Conservation (phyloP, 2,329 filamentous ascomycete genomes). For the Capronia coronata region DNA sequence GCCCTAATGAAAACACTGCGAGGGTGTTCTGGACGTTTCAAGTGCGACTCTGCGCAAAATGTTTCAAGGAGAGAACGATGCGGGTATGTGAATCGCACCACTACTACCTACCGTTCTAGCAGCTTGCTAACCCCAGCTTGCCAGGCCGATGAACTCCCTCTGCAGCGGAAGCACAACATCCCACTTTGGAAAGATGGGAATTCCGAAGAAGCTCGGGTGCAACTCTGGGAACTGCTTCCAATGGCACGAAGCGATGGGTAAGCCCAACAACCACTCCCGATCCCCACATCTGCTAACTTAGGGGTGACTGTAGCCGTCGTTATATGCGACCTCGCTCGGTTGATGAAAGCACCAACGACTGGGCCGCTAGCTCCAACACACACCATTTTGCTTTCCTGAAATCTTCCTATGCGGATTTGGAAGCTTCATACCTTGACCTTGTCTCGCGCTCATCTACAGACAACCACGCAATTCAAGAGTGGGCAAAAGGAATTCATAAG, state of each 20-base stretch:
- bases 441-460: background rate
- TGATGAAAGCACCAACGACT: slow-evolving; percentile 8
- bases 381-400: slow-evolving; percentile 19
- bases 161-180: slow-evolving; percentile 8
- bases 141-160: slow-evolving; percentile 17
- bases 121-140: background rate
- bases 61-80: slow-evolving; percentile 22
- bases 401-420: slow-evolving; percentile 16
- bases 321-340: slow-evolving; percentile 11
- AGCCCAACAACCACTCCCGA: background rate
- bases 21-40: slow-evolving; percentile 26
- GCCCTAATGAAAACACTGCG: slow-evolving; percentile 17
- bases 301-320: slow-evolving; percentile 4
- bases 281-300: background rate
- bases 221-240: slow-evolving; percentile 19
- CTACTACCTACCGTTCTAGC: background rate
- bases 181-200: background rate
- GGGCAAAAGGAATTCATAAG: slow-evolving; percentile 10
- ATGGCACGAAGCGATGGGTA: slow-evolving; percentile 19
- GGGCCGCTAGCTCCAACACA: slow-evolving; percentile 1
- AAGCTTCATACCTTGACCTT: slow-evolving; percentile 13
- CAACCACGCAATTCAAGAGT: slow-evolving; percentile 6
- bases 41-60: slow-evolving; percentile 23
- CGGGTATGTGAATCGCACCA: slow-evolving; percentile 4
- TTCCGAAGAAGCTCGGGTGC: background rate